Conservation (phyloP, 371 early-diverging fungal genomes). For the Mucor indicus region DNA sequence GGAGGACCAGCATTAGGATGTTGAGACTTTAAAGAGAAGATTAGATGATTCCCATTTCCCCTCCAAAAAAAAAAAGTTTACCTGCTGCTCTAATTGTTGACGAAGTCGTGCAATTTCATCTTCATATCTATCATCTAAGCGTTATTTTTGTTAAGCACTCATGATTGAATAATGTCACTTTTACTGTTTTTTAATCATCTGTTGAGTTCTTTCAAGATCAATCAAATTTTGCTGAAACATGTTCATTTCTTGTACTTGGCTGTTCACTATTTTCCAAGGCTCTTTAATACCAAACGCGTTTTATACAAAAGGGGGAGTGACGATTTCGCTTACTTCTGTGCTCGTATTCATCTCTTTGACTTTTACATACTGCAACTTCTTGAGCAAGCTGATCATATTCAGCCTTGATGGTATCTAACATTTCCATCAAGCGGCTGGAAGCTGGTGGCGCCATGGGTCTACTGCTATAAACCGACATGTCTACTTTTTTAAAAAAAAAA, state of each 20-base stretch:
- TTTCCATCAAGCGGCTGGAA: conserved; percentile 66
- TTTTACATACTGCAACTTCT: conserved; percentile 67
- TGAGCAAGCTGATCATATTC: conserved; percentile 79
- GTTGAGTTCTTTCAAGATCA: conserved; percentile 79
- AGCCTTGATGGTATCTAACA: conserved; percentile 74
- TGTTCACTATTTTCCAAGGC: conserved; percentile 39
- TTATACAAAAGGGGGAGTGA: neutral
- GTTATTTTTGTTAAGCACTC: neutral
- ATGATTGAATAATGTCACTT: neutral
- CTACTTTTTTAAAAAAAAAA: neutral
- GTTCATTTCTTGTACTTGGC: conserved; percentile 75
- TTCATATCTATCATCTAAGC: conserved; percentile 34
- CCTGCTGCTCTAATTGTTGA: conserved; percentile 46
- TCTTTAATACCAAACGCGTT: conserved; percentile 5
- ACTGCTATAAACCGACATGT: conserved; percentile 67
- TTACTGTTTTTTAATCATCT: conserved; percentile 69
- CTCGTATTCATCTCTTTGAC: conserved; percentile 84
- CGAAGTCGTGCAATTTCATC: conserved; percentile 50
- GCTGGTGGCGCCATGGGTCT: conserved; percentile 65
- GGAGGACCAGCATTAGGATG: conserved; percentile 21
- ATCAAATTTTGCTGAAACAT: conserved; percentile 71
- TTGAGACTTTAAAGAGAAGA: conserved; percentile 1
- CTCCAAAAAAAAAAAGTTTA: conserved; percentile 1
- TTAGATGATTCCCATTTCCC: too few relatives aligned
- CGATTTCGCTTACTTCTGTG: conserved; percentile 63